Percentiles rank a stretch among this genome's conserved stretches.
Conservation (phyloP, 1,139 yeast genomes). For the Scheffersomyces cryptocercus region DNA sequence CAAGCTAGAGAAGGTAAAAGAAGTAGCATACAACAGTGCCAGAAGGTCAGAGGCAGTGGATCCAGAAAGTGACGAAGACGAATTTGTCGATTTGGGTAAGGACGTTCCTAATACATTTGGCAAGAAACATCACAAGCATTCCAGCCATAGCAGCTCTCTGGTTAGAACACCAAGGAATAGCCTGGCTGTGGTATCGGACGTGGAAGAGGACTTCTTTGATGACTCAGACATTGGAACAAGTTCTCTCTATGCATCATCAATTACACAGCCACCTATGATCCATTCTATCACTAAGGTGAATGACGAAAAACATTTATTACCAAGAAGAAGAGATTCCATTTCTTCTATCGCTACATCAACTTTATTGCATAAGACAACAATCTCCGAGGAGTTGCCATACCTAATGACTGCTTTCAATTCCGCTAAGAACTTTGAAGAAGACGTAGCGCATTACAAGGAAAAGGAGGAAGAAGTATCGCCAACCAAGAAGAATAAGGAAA, state of each 20-base stretch:
- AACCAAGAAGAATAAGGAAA: constrained; percentile 2
- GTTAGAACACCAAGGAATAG: background rate
- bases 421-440: constrained; percentile 53
- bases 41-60: background rate
- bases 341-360: constrained; percentile 31
- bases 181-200: constrained; percentile 5
- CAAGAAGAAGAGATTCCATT: constrained; percentile 25
- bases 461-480: constrained; percentile 12
- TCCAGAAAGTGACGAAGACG: background rate
- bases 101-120: background rate
- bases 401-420: constrained; percentile 59
- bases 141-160: background rate
- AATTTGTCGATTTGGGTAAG: background rate
- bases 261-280: constrained; percentile 36
- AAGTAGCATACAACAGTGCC: constrained; percentile 8
- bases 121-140: constrained; percentile 1
- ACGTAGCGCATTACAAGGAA: constrained; percentile 39
- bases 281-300: constrained; percentile 40
- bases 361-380: constrained; percentile 44
- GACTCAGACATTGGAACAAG: constrained; percentile 33
- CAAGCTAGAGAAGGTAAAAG: constrained; percentile 37
- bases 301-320: constrained; percentile 5
- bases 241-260: constrained; percentile 28
- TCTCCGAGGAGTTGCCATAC: constrained; percentile 57
- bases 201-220: constrained; percentile 20